Evolutionary conservation across 2,329 filamentous ascomycete genomes (phyloP), one percentile per base, ranked within the genome.

Genomic region (Colletotrichum liriopes): DNA sequence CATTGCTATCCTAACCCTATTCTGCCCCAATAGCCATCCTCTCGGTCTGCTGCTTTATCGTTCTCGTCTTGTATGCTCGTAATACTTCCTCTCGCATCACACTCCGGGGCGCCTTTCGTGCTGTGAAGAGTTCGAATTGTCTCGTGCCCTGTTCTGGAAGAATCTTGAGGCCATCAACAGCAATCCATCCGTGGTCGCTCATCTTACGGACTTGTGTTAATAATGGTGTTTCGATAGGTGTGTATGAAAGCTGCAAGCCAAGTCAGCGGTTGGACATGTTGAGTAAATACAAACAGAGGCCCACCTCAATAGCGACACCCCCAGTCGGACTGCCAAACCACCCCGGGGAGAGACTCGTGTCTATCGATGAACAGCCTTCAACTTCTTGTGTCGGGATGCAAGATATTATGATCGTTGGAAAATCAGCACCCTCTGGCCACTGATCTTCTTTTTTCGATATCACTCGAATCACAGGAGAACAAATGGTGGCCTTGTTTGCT

Each of bases 91-190:
- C 84, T 73, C 92, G 88, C 93, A 95, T 95, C 51, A 93, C 84
- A 23, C 93, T 87, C 7, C 92, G 92, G 14, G 92, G 92, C 35
- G 35, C 35, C 75, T 91, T 87, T 55, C 92, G 86, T 0, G 93
- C 93, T 0, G 93, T 95, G 79, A 95, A 94, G 2, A 95, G 82
- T 81, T 96, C 93, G 77, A 95, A 95, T 76, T 95, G 93, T 1
- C 93, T 93, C 81, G 93, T 93, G 0, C 92, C 93, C 78, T 95
- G 93, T 79, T 95, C 93, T 0, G 92, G 92, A 16, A 96, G 81
- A 59, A 94, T 86, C 76, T 95, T 93, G 12, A 95, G 83, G 0
- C 93, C 93, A 76, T 95, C 92, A 79, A 95, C 89, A 23, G 93
- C 86, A 0, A 94, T 91, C 93, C 93, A 95, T 47, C 93, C 87